Base-by-base conservation (phyloP, 139 green algal species). In the Haematococcus lacustris region DNA sequence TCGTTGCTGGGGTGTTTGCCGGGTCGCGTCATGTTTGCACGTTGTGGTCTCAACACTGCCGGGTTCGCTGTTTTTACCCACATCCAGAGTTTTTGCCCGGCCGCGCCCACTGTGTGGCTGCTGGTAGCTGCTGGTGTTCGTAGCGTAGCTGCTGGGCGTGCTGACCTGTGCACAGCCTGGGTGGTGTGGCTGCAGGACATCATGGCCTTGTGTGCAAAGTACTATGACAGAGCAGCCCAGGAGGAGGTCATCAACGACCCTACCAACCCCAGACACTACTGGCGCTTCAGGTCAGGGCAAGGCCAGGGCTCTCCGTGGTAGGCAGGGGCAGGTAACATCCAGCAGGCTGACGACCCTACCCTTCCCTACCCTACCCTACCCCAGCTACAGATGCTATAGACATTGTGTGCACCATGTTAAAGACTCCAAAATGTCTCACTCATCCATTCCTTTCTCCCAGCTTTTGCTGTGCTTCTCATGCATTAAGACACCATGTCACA, bases 161-260 rank as follows among this genome's bases (percentile, higher is more conserved):
- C n/a, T n/a, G n/a, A n/a, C n/a, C n/a, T n/a, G n/a, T n/a, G n/a
- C n/a, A n/a, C n/a, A n/a, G n/a, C n/a, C n/a, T n/a, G n/a, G n/a
- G n/a, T n/a, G n/a, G n/a, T n/a, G n/a, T n/a, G n/a, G n/a, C 21
- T 30, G 33, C 85, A 91, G 84, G 90, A 93, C 73, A 38, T 90
- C 51, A 71, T 91, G 71, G 82, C 85, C 3, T 71, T 89, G 6
- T 82, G 66, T 1, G 2, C 1, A 26, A 47, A 59, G 9, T 73
- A 85, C 71, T 65, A 75, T 17, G 43, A 41, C 32, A 80, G 91
- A 7, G 84, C 86, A 13, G 75, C 93, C 0, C 51, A 38, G 3
- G 90, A 97, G 75, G 94, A 98, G 84, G 88, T 85, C 2, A 97
- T 99, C 85, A 99, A 99, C 81, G 91, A 98, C 80, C 94, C 94